Conservation (phyloP, 139 green algal species). For the Chlamydomonas urium region DNA sequence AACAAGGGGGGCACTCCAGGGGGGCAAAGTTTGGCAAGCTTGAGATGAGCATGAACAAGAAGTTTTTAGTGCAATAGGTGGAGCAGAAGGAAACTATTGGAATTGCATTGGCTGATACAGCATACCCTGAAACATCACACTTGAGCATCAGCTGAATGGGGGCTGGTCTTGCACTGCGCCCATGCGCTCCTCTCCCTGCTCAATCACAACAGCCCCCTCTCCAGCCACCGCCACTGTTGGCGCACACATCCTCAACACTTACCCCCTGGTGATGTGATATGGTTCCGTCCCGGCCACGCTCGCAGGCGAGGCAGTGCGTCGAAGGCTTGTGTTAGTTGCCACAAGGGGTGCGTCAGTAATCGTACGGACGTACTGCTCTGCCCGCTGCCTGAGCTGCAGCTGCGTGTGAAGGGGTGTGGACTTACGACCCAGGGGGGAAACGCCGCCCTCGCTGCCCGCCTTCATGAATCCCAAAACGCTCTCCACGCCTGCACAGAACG, state of each 20-base stretch:
- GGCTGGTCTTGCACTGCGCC: no score
- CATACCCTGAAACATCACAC: no score
- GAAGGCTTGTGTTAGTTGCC: neutral
- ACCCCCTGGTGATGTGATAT: neutral
- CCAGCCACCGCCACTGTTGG: no score
- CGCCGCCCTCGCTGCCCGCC: neutral
- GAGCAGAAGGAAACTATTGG: no score
- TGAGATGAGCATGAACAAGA: no score
- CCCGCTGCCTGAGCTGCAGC: neutral
- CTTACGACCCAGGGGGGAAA: neutral
- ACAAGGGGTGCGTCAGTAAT: neutral
- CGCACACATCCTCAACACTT: no score
- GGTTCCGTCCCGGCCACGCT: neutral
- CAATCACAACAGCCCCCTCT: no score
- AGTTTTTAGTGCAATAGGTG: no score
- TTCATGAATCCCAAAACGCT: neutral
- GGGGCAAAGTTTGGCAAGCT: no score
- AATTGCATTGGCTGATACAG: no score
- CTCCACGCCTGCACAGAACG: conserved; percentile 3
- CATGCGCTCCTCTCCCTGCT: neutral
- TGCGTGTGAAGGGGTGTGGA: neutral
- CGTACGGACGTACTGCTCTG: neutral
- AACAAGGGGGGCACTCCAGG: no score
- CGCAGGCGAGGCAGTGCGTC: neutral
- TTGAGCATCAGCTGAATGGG: no score